Base-by-base conservation (phyloP, 768 basidiomycete species). In the Nevesoporus exiguus region DNA sequence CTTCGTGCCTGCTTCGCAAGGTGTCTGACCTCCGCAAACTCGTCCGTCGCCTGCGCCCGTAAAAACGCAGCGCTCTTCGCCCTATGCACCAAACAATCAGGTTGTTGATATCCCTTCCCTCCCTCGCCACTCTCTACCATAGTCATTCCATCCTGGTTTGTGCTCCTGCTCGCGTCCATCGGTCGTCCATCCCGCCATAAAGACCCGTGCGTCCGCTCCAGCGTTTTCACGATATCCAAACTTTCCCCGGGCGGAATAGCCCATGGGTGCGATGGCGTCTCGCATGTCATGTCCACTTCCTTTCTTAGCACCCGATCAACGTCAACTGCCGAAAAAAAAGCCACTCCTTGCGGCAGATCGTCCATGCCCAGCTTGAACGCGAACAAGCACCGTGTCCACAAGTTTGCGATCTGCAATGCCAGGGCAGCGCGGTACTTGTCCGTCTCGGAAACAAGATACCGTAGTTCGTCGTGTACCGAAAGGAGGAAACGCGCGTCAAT, bases 241-340 rank as follows among this genome's bases (percentile, higher is more conserved):
- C 84, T 88, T 72, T 97, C 90, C n/a, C 96, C 97, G 0, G 92
- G 80, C 0, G 90, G 81, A 52, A 98, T 93, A 0, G 88, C 80
- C 19, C 66, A 67, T 17, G 90, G 89, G 57, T 98, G 92, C 7
- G 92, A 95, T 0, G 96, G 96, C 8, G 97, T 99, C 31, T 92
- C 81, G 61, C 96, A 99, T 0, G 91, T 78, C 90, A 98, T 93
- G 66, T 94, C 90, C 24, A 94, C 93, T 72, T 98, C 96, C 70
- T 99, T 99, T 33, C 97, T 81, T 37, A 98, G 77, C 1, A 97
- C 90, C 15, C 77, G 76, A 69, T 99, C 96, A 21, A 98, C 75
- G 67, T 98, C 97, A 44, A 99, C 93, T 0, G 93, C 91, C 2
- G 93, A 97, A 76, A 99, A 98, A 76, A 97, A 99, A 0, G 94